These are phyloP conservation scores for Phaeotremella skinneri DNA, from an alignment of 768 basidiomycete genomes.

Conservation along the genomic window DNA sequence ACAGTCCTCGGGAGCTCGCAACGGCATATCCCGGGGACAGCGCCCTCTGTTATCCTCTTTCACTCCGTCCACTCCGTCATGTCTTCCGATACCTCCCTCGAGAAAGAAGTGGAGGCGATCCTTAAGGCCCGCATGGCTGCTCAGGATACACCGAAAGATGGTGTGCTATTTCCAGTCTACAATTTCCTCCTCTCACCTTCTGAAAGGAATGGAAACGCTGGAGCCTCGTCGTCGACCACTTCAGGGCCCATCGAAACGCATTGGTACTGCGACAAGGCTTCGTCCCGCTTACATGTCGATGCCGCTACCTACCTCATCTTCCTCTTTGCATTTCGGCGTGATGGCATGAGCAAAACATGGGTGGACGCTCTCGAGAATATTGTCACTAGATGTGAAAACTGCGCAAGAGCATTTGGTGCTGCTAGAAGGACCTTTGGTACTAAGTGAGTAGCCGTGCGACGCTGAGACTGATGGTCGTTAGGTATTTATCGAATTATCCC, in stretches of 20 bases:
- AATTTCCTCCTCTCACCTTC: constrained; percentile 30
- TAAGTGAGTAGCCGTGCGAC: constrained; percentile 61
- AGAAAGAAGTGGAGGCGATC: constrained; percentile 37
- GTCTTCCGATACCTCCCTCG: not conserved
- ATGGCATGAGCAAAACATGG: constrained; percentile 64
- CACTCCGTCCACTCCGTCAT: not conserved
- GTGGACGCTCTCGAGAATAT: constrained; percentile 60
- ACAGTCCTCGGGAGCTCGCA: not conserved
- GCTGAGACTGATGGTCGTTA: constrained; percentile 43
- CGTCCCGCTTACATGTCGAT: constrained; percentile 58
- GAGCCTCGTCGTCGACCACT: constrained; percentile 9
- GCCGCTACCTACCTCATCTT: constrained; percentile 79
- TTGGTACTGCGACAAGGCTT: constrained; percentile 75
- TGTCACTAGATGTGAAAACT: constrained; percentile 65
- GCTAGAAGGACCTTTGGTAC: constrained; percentile 64
- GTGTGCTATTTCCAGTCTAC: constrained; percentile 35
- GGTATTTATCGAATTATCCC: constrained; percentile 71
- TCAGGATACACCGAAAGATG: constrained; percentile 37
- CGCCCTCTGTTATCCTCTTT: not conserved
- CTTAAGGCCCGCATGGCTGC: constrained; percentile 30
- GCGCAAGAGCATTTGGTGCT: constrained; percentile 65
- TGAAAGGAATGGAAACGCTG: constrained; percentile 1
- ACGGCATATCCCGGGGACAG: not conserved
- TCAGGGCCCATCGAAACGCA: constrained; percentile 53
- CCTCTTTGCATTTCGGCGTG: constrained; percentile 68